Percentiles rank a stretch among this genome's conserved stretches.
Evolutionary conservation across 192 early-diverging fungal genomes (phyloP).

Genomic region (Entrophospora sp.): DNA sequence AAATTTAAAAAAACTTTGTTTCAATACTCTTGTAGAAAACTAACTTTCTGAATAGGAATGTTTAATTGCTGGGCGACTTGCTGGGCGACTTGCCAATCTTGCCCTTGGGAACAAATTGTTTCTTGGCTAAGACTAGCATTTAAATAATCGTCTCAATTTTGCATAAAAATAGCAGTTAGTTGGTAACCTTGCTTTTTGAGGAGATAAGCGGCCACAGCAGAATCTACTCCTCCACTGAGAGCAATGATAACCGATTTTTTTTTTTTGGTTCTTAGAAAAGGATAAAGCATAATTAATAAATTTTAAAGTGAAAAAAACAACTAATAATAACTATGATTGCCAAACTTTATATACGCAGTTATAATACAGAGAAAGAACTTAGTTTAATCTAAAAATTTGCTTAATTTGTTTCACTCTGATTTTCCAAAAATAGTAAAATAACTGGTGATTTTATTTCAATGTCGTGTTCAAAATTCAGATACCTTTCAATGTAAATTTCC

Average conservation of each 20-base stretch:
- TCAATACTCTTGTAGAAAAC: background rate
- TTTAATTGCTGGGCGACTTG: background rate
- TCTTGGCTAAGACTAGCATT: background rate
- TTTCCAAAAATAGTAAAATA: no score
- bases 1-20: background rate
- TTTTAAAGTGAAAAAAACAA: no score
- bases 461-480: no score
- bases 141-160: background rate
- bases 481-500: no score
- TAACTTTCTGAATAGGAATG: conserved; percentile 3
- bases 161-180: conserved; percentile 1
- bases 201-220: background rate
- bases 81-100: background rate
- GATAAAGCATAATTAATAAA: no score
- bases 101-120: background rate
- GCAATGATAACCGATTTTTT: background rate
- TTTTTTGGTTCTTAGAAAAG: no score
- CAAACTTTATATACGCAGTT: no score
- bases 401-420: no score
- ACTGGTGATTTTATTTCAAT: no score
- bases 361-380: no score
- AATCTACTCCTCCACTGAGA: background rate
- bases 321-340: no score
- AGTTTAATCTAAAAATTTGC: no score
- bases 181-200: background rate